Percentiles rank a stretch among this genome's conserved stretches.
Conservation (phyloP, 169 alveolate genomes). For the Plasmodium billcollinsi region DNA sequence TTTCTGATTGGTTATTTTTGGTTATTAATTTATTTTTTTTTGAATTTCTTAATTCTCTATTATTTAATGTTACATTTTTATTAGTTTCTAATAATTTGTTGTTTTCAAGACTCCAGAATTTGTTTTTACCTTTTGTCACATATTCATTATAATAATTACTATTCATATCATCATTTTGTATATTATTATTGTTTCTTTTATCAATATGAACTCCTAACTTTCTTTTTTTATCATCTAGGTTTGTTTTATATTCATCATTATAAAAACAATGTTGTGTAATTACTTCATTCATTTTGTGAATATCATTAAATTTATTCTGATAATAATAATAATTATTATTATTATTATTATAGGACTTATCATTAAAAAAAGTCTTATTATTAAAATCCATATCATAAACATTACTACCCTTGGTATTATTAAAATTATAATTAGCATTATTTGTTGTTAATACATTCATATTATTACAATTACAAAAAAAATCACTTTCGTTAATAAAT, state of each 20-base stretch:
- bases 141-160: constrained; percentile 9
- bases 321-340: constrained; percentile 26
- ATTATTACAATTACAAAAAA: constrained; percentile 62
- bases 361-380: too few relatives aligned
- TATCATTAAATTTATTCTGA: constrained; percentile 38
- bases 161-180: neutral
- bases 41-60: constrained; percentile 43
- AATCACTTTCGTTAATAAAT: constrained; percentile 66
- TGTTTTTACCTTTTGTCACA: too few relatives aligned
- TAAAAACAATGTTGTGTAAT: constrained; percentile 23
- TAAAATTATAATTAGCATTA: constrained; percentile 12
- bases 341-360: constrained; percentile 7
- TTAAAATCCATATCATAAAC: too few relatives aligned
- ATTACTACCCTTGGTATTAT: neutral
- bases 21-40: constrained; percentile 41
- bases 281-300: constrained; percentile 25
- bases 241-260: constrained; percentile 17
- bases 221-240: neutral
- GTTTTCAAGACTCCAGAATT: too few relatives aligned
- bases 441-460: constrained; percentile 8
- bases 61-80: constrained; percentile 1
- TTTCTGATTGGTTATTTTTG: constrained; percentile 1
- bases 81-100: too few relatives aligned
- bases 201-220: neutral
- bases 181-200: constrained; percentile 28